Evolutionary conservation across 441 rosid species (phyloP), one percentile per base, ranked within the genome.

Genomic region (Iberis amara): DNA sequence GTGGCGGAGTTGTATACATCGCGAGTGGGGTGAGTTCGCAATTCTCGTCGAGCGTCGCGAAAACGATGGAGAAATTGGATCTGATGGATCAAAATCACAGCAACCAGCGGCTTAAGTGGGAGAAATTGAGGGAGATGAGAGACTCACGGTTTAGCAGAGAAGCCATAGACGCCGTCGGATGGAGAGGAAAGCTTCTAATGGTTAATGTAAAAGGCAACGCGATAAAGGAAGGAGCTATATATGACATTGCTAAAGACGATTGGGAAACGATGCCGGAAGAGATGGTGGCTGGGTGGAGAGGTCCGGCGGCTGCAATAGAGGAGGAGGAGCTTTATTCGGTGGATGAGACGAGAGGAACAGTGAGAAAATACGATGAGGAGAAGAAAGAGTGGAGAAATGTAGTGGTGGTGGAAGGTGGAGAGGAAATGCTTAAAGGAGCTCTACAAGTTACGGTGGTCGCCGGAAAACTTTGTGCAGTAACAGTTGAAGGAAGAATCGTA

Each of bases 71-170:
- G 42, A 49, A 61, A 44, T 76, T 84, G 72, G 76, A 72, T 9
- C 8, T 71, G 1, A 47, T 21, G 9, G 55, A 44, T 10, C 37
- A 8, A 12, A 64, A n/a, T n/a, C n/a, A n/a, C n/a, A n/a, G n/a
- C n/a, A n/a, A n/a, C n/a, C n/a, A n/a, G n/a, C 47, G 47, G 32
- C 7, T 62, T 55, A 49, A 51, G 10, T 80, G 86, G 81, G 72
- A 65, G 68, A 71, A 60, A 32, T 42, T 62, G 55, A 66, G 68
- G 23, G 48, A 57, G 3, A 62, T 80, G 46, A 73, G 60, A 71
- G 77, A 77, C 55, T 52, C 64, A 10, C 70, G 73, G 54, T 79
- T 82, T 46, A 73, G 89, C n/a, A 61, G 86, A 31, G 89, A 82
- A 52, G 83, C 77, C 1, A 65, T 79, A 11, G 83, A 69, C 8